Evolutionary conservation across 306 rosid genomes (phyloP).

Genomic region (Luffa acutangula): DNA sequence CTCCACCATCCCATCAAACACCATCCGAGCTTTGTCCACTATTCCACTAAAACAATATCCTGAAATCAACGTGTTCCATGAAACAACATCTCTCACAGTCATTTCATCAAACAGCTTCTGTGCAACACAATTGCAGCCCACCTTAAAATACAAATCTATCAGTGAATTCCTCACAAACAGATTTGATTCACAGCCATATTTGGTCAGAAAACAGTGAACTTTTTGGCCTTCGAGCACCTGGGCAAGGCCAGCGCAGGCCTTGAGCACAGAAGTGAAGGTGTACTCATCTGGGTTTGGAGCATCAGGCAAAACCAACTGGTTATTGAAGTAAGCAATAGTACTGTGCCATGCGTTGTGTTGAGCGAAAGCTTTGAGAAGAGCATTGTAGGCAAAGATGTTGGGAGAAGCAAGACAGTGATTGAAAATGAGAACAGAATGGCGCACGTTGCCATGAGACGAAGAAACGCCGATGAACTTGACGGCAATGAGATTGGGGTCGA

Average conservation of each 20-base stretch:
- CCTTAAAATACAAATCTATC: slow-evolving; percentile 23
- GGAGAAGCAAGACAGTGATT: slow-evolving; percentile 19
- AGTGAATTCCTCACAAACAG: slow-evolving; percentile 28
- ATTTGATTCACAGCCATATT: slow-evolving; percentile 31
- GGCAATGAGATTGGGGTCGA: slow-evolving; percentile 29
- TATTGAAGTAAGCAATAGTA: slow-evolving; percentile 20
- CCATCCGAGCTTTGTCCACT: slow-evolving; percentile 16
- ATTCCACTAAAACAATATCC: slow-evolving; percentile 24
- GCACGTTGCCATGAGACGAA: slow-evolving; percentile 15
- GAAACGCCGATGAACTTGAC: slow-evolving; percentile 32
- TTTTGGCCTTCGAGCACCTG: slow-evolving; percentile 23
- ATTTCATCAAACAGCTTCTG: slow-evolving; percentile 27
- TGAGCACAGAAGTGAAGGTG: slow-evolving; percentile 36
- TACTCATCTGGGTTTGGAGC: slow-evolving; percentile 31
- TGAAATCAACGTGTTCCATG: slow-evolving; percentile 33
- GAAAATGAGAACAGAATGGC: slow-evolving; percentile 19
- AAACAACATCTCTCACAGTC: slow-evolving; percentile 22
- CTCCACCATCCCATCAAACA: slow-evolving; percentile 21
- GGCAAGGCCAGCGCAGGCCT: slow-evolving; percentile 36
- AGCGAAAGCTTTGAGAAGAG: slow-evolving; percentile 37
- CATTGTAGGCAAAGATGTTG: slow-evolving; percentile 22
- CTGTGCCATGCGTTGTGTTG: slow-evolving; percentile 29
- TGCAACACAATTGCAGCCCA: slow-evolving; percentile 13
- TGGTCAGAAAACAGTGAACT: slow-evolving; percentile 23
- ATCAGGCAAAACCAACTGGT: slow-evolving; percentile 4